Base-by-base conservation (phyloP, 768 basidiomycete species). In the Sistotremastrum suecicum region DNA sequence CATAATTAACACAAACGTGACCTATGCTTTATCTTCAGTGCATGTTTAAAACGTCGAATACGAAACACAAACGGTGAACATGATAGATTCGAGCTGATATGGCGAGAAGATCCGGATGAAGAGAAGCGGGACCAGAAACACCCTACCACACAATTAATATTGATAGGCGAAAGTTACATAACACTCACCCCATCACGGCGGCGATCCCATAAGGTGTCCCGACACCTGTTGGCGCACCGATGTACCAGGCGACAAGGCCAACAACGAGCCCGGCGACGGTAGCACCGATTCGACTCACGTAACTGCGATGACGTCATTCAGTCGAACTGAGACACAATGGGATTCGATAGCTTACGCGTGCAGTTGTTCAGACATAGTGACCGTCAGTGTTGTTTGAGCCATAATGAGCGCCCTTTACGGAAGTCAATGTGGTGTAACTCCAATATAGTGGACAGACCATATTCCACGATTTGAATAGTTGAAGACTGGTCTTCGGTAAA, bases 301-400 rank as follows among this genome's bases (percentile, higher is more conserved):
- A 72, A 35, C 67, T 66, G 5, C 20, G 20, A 20, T 20, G 20
- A 20, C 20, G 20, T 20, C 20, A 20, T 20, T 20, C 20, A 28
- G 20, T 35, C 29, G 39, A 39, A 9, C 30, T 31, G n/a, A 36
- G 37, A 39, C 33, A 6, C 33, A 34, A 5, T n/a, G 5, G 10
- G 34, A 12, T 4, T 39, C n/a, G 5, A 5, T 20, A 20, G 53
- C 61, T 30, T 43, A 69, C 69, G 70, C 70, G 57, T 55, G 69
- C 4, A 78, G 66, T 54, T 78, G 77, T 55, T 79, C 75, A 6
- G 74, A 73, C 3, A 69, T 66, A 52, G 69, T 77, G 34, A 77
- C 66, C 40, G 70, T 74, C 44, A 77, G 48, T 9, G 71, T 74
- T 1, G 72, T 76, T 51, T 78, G 77, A 0, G 72, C 69, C 72